Conservation (phyloP, 345 rosid species). For the Populus davidiana region DNA sequence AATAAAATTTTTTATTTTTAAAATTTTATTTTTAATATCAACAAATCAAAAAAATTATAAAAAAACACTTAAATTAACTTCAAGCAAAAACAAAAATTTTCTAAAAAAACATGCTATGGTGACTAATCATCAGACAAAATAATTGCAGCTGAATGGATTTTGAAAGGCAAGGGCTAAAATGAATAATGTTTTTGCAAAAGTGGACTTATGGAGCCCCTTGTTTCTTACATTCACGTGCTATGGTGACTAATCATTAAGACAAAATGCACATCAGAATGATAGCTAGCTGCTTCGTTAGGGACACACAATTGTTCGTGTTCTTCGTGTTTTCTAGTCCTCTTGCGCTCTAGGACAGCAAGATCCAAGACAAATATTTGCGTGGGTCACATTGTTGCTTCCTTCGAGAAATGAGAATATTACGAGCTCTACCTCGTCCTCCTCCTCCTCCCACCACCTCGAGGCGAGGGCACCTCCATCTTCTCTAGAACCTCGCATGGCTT, state of each 20-base stretch:
- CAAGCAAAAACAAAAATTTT: too few relatives aligned
- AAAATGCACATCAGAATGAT: conserved; percentile 20
- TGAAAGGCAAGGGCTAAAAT: neutral
- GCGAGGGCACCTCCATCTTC: neutral
- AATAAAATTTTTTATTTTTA: too few relatives aligned
- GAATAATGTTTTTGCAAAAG: neutral
- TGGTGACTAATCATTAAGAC: conserved; percentile 42
- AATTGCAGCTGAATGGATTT: conserved; percentile 18
- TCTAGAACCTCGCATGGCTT: neutral
- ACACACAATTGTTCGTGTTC: neutral
- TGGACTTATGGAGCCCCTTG: conserved; percentile 16
- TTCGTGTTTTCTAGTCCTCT: neutral
- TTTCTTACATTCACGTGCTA: conserved; percentile 30
- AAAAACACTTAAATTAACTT: too few relatives aligned
- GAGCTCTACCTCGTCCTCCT: neutral
- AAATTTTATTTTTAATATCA: too few relatives aligned
- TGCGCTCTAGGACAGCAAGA: conserved; percentile 18
- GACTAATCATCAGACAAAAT: neutral
- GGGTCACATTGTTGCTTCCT: conserved; percentile 22
- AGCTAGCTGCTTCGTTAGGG: conserved; percentile 1
- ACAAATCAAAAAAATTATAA: too few relatives aligned
- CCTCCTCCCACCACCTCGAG: neutral
- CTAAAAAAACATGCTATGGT: too few relatives aligned
- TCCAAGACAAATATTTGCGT: conserved; percentile 24
- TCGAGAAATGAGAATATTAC: neutral